Evolutionary conservation across 2,329 filamentous ascomycete species (phyloP).

Genomic region (Colletotrichum sp.): DNA sequence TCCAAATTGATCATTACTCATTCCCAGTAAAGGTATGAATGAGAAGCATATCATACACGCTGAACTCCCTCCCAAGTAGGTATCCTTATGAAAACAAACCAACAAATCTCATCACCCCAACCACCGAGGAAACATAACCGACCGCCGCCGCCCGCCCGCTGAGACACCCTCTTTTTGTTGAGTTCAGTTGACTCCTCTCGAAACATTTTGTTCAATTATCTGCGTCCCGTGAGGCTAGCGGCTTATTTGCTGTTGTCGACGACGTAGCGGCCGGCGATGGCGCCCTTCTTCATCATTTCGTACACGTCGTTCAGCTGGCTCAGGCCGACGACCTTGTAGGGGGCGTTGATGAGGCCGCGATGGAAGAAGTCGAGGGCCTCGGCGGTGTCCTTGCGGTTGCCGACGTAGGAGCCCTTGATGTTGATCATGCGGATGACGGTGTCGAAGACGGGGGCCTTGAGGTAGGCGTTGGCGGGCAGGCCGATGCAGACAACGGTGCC

Average conservation of each 20-base stretch:
- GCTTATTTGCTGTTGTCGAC: slow-evolving; percentile 72
- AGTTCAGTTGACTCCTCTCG: not conserved
- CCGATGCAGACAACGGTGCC: slow-evolving; percentile 90
- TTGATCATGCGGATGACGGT: slow-evolving; percentile 88
- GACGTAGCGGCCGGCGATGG: slow-evolving; percentile 81
- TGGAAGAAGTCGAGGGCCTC: slow-evolving; percentile 93
- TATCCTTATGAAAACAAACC: not conserved
- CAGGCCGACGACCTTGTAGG: slow-evolving; percentile 84
- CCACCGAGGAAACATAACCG: not conserved
- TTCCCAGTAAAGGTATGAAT: not conserved
- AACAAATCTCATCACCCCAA: not conserved
- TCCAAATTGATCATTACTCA: slow-evolving; percentile 1
- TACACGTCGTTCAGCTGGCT: slow-evolving; percentile 83
- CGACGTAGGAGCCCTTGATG: slow-evolving; percentile 94
- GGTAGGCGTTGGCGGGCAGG: slow-evolving; percentile 78
- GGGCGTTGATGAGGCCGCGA: slow-evolving; percentile 83
- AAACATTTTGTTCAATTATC: not conserved
- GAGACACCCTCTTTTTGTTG: not conserved
- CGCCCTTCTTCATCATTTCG: slow-evolving; percentile 72
- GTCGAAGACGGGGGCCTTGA: slow-evolving; percentile 87
- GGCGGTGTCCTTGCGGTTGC: slow-evolving; percentile 84
- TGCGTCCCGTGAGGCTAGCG: not conserved
- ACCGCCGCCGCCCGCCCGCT: not conserved
- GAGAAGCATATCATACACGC: slow-evolving; percentile 15
- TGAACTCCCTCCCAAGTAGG: slow-evolving; percentile 13